A percentile compares a stretch with the other conserved stretches of the same genome.
Conservation (phyloP, 306 rosid species). For the Vigna mungo region DNA sequence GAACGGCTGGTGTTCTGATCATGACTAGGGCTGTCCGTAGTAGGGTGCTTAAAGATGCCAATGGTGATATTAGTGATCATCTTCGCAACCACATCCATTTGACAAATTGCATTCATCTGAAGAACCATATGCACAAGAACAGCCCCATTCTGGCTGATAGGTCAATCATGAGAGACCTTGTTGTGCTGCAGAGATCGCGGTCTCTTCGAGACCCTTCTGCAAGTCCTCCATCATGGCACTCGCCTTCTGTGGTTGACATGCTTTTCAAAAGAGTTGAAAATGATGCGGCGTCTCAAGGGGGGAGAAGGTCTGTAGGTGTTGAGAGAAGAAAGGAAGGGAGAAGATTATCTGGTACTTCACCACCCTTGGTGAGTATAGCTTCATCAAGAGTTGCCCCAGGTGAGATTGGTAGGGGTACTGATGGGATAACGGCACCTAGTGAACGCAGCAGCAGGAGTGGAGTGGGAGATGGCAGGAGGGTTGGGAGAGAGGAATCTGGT, state of each 20-base stretch:
- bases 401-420: constrained; percentile 59
- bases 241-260: constrained; percentile 78
- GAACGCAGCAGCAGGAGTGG: constrained; percentile 73
- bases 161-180: constrained; percentile 91
- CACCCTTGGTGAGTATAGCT: constrained; percentile 63
- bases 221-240: constrained; percentile 94
- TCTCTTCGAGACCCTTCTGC: constrained; percentile 98
- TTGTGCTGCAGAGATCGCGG: constrained; percentile 87
- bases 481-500: constrained; percentile 78
- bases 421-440: constrained; percentile 54
- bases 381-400: constrained; percentile 80
- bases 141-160: constrained; percentile 91
- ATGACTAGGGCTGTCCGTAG: constrained; percentile 94
- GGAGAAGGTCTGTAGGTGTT: constrained; percentile 76
- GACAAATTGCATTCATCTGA: constrained; percentile 98
- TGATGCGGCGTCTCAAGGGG: constrained; percentile 66
- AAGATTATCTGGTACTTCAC: constrained; percentile 73
- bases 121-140: constrained; percentile 99
- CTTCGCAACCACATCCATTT: constrained; percentile 95
- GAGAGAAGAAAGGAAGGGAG: constrained; percentile 76
- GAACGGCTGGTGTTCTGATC: constrained; percentile 65
- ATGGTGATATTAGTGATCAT: constrained; percentile 96
- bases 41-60: constrained; percentile 96
- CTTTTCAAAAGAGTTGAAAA: constrained; percentile 74
- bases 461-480: constrained; percentile 63